Evolutionary conservation across 1,139 yeast species (phyloP), one percentile per base, ranked within the genome.

Genomic region (Diutina sp.): DNA sequence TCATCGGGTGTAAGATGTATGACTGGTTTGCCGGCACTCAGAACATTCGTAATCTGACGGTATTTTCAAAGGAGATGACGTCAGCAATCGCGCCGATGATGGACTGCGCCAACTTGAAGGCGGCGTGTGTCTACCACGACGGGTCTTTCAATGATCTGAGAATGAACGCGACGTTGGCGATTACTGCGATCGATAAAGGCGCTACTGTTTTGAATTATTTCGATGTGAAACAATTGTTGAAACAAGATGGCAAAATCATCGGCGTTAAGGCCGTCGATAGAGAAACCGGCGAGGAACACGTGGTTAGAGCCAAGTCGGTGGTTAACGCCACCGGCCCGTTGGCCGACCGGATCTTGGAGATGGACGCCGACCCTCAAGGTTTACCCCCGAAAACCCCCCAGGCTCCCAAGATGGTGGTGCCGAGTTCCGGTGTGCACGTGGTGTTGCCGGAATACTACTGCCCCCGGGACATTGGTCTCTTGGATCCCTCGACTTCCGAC

Each of bases 321-420:
- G 87, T 91, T 56, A 91, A 90, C 67, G 97, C 98, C 47, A 90
- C 98, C 56, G 98, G 98, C 59, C 97, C 98, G 57, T 87, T 84
- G 71, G 84, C 95, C 61, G 98, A 91, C 71, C 77, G 79, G 57
- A 75, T 91, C 58, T 80, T 95, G 67, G 90, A 89, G 67, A 86
- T 91, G 91, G 97, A 91, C 70, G 82, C 83, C 60, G 82, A 82
- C 67, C 79, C 85, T 51, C 70, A 76, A 61, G 91, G 91, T 51
- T 69, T 80, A 62, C 85, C 90, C 48, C 85, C 87, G 61, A 71
- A 71, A 61, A 69, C 70, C 47, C 29, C 44, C 8, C 73, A 73
- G 61, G 68, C 77, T 46, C 79, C 90, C 62, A 82, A 82, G 65
- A 89, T 91, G 85, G 96, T 90, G 61, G 96, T 91, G 58, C 98